A percentile compares a stretch with the other conserved stretches of the same genome.
phyloP scores from a whole-genome alignment of 352 stramenopile genomes.

The Phytophthora podocarpi region DNA sequence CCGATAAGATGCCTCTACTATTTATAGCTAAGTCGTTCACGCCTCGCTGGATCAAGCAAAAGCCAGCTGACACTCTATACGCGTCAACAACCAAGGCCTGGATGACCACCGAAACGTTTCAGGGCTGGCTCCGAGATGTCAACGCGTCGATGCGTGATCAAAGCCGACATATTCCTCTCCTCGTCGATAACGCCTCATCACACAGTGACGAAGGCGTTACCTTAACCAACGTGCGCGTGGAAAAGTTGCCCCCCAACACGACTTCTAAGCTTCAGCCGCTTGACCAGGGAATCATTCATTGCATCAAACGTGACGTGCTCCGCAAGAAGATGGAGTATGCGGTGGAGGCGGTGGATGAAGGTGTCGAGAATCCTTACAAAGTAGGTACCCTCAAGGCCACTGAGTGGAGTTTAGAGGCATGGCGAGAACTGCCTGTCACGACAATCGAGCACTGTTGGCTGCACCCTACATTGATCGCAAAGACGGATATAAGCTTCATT shows the following conservation, averaged over 20 bases:
- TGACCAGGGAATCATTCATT: constrained; percentile 2
- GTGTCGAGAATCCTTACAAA: background rate
- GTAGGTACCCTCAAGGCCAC: background rate
- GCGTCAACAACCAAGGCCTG: background rate
- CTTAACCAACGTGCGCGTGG: background rate
- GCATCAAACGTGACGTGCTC: background rate
- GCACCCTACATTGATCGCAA: constrained; percentile 1
- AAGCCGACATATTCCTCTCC: no score
- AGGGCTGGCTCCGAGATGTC: no score
- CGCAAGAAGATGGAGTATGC: constrained; percentile 1
- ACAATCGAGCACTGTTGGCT: constrained; percentile 5
- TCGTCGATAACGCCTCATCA: background rate
- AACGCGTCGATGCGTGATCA: no score
- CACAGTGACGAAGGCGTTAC: background rate
- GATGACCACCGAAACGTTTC: no score
- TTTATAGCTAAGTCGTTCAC: background rate
- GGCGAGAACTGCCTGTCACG: background rate
- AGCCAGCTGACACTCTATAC: background rate
- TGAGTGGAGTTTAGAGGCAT: background rate
- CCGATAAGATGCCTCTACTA: background rate
- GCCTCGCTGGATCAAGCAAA: no score
- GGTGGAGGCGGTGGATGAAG: background rate
- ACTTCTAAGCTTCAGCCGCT: constrained; percentile 1
- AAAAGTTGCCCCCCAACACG: background rate
- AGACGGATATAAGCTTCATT: no score